Base-by-base conservation (phyloP, 2,329 filamentous ascomycete species). In the Colletotrichum eleusines region DNA sequence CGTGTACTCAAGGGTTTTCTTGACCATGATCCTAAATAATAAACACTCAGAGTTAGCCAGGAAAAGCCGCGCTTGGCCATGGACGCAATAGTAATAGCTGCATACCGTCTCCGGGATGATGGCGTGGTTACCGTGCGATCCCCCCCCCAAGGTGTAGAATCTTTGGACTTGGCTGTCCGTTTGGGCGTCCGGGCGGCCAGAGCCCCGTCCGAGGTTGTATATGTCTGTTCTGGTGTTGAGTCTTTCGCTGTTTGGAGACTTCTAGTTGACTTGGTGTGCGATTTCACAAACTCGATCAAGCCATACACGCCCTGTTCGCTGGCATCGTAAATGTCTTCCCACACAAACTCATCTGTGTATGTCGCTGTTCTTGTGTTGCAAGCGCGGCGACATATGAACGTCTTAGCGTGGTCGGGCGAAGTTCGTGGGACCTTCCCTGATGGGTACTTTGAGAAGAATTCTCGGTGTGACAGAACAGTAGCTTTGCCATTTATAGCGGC, bases 1-100 rank as follows among this genome's bases (percentile, higher is more conserved):
- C 0, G 96, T 99, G 77, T 98, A 98, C 77, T 98, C 95, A 44
- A 99, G 88, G 6, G 94, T 92, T 77, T 95, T 97, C 79, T 97
- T 97, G 51, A 95, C 84, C 48, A 93, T 82, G 48, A 94, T 90
- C 72, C 86, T 85, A 65, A 63, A 64, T 0, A 70, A 59, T 26
- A 8, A 20, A 46, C 12, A n/a, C 14, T 38, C 33, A 16, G 40
- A 8, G 46, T n/a, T 26, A 28, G 54, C 33, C 35, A 26, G 16
- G n/a, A 7, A 11, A 31, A 35, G 2, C 16, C 8, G 14, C 14
- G 12, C 6, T 50, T n/a, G 16, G n/a, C 42, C 5, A 48, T 8
- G 9, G 1, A 23, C 7, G 40, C 5, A 14, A 18, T 18, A 8
- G 26, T n/a, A n/a, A n/a, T n/a, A n/a, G 11, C 4, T 38, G 42